Base-by-base conservation (phyloP, 163 green algal genomes). In the Volvox carteri region DNA sequence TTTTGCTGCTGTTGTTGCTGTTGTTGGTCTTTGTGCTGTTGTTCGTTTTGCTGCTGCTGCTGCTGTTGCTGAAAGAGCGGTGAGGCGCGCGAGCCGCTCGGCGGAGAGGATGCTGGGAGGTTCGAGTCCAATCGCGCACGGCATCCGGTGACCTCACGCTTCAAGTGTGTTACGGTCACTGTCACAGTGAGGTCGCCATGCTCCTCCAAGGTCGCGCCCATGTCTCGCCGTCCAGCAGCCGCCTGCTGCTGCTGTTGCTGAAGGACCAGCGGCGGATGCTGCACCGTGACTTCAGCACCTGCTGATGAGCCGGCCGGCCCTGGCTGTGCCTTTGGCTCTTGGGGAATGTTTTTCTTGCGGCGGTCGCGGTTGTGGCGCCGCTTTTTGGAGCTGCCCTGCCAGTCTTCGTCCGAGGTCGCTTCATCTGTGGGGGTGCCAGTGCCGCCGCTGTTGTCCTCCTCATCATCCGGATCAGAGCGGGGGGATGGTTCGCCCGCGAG, bases 371-470 rank as follows among this genome's bases (percentile, higher is more conserved):
- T 81, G 44, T 65, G 73, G 73, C 73, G 73, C 8, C 23, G 44
- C 44, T 65, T 62, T 46, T 81, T 42, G 44, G 73, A 50, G n/a
- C 42, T 44, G 39, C 70, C 70, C 70, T 78, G 70, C 73, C 73
- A 81, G 44, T 81, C 73, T 30, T 81, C 73, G 23, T 81, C 73
- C 2, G 73, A 81, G 23, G 73, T 81, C 42, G 28, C 79, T 21
- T 86, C 79, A 23, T 86, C 79, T 4, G 23, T 78, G 44, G 16
- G 37, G 42, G 18, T 46, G 42, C 18, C 60, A 11, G 35, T 28
- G 75, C 48, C 48, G 4, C 48, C 42, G 58, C 28, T 86, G 39
- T 41, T 46, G 78, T 48, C n/a, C 41, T 65, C 78, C 2, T 77
- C 78, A 23, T 85, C 78, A 0, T 86, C 58, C 1, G n/a, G 50